A percentile compares a stretch with the other conserved stretches of the same genome.
These are phyloP conservation scores for Periconia macrospinosa DNA, from an alignment of 2,329 filamentous ascomycete genomes.

Conservation along the genomic window DNA sequence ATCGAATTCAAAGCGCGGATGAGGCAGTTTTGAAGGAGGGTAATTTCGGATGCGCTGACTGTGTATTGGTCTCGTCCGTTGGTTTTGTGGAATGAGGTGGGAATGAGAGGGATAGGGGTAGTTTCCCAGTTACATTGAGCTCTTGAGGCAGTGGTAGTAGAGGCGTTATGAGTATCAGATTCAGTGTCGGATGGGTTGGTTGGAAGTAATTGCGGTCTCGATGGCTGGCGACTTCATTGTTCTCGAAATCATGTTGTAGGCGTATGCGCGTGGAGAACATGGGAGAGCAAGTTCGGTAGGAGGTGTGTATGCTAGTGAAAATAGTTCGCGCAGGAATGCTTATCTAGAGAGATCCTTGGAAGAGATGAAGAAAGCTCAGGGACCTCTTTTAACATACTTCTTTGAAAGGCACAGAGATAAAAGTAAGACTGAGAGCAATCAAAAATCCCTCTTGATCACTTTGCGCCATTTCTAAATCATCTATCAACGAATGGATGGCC, in stretches of 20 bases:
- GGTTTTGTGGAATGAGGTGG: conserved; percentile 9
- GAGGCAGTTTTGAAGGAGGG: conserved; percentile 63
- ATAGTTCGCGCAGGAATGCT: no score
- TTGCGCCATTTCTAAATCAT: no score
- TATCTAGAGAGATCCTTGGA: no score
- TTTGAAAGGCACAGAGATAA: no score
- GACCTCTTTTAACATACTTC: no score
- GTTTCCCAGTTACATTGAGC: conserved; percentile 11
- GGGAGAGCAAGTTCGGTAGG: neutral
- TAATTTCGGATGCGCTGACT: conserved; percentile 63
- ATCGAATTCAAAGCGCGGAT: conserved; percentile 67
- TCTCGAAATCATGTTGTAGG: conserved; percentile 3
- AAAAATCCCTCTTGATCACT: no score
- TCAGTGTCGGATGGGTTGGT: neutral
- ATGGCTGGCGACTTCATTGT: neutral
- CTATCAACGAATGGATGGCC: no score
- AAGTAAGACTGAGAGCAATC: no score
- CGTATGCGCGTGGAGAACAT: neutral
- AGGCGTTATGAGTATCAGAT: neutral
- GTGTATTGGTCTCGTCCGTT: conserved; percentile 57
- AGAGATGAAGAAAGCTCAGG: no score
- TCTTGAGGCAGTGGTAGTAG: neutral
- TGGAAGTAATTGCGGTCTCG: neutral
- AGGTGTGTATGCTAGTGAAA: neutral
- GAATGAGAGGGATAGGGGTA: conserved; percentile 16